Base-by-base conservation (phyloP, 352 stramenopile species). In the Detonula confervacea region DNA sequence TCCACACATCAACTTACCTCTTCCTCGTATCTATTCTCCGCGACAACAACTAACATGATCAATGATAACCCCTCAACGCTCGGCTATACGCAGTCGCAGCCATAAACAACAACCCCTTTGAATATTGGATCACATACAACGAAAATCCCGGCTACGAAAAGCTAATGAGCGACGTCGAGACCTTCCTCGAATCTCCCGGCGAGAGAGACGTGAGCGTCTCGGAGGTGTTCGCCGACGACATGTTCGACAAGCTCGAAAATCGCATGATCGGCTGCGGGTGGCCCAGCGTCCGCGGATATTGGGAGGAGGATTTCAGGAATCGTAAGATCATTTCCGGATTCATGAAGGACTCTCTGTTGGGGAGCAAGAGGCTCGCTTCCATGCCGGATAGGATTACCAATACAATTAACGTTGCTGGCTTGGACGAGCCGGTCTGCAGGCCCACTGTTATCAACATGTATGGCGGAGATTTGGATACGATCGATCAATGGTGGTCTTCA, bases 101-200 rank as follows among this genome's bases (percentile, higher is more conserved):
- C 16, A 95, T 96, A 64, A 96, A 96, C 73, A 96, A 96, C 81
- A 96, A 96, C 75, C 93, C 93, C 11, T 96, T 96, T 68, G 93
- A 96, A 81, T 96, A 96, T 72, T 96, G 93, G 93, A 94, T 96
- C 27, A 95, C 92, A 11, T 91, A 93, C 63, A 73, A 92, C 33
- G 87, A 93, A 68, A 88, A 93, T 80, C 70, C 72, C 11, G 81
- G 70, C 18, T 96, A 96, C 77, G 85, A 95, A 61, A 67, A 87
- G 35, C 78, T 96, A 29, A 96, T 96, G 93, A 75, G 86, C 11
- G 74, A 91, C 20, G 87, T 96, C 65, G 88, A 95, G 73, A 52
- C 68, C 9, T 95, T 96, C 67, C 77, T 96, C n/a, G 75, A 92
- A 60, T 71, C 75, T 46, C 90, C 91, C 1, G 84, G 79, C 14